Percentiles rank a stretch among this genome's conserved stretches.
These are phyloP conservation scores for Helicocarpus griseus DNA, from an alignment of 2,329 filamentous ascomycete species.

Conservation along the genomic window DNA sequence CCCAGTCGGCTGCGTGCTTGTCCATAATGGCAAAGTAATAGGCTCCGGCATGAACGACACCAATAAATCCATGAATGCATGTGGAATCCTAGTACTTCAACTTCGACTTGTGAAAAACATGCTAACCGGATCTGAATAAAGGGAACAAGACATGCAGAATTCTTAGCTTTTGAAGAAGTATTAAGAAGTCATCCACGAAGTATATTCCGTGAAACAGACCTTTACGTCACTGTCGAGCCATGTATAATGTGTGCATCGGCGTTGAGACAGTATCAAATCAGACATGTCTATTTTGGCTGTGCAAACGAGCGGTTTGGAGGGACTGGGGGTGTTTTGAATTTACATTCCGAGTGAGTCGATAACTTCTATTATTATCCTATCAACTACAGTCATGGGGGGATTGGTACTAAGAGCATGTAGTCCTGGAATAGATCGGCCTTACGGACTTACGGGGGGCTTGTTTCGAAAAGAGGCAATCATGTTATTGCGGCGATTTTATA, in stretches of 20 bases:
- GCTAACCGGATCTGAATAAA: constrained; percentile 25
- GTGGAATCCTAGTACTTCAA: constrained; percentile 12
- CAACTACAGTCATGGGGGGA: background rate
- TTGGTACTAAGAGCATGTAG: constrained; percentile 29
- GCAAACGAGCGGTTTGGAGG: constrained; percentile 96
- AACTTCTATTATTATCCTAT: constrained; percentile 2
- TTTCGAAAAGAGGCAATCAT: constrained; percentile 89
- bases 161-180: constrained; percentile 68
- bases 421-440: constrained; percentile 65
- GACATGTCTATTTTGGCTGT: constrained; percentile 88
- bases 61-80: constrained; percentile 66
- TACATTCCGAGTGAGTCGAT: constrained; percentile 58
- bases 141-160: constrained; percentile 91
- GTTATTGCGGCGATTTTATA: constrained; percentile 84
- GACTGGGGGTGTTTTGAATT: constrained; percentile 82
- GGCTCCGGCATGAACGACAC: constrained; percentile 95
- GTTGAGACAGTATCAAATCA: constrained; percentile 76
- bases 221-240: constrained; percentile 96
- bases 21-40: constrained; percentile 68
- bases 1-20: constrained; percentile 90
- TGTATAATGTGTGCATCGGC: constrained; percentile 98
- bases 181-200: constrained; percentile 55
- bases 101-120: background rate
- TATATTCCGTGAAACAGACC: constrained; percentile 61
- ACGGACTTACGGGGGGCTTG: constrained; percentile 76